Evolutionary conservation across 2,329 filamentous ascomycete genomes (phyloP), one percentile per base, ranked within the genome.

Genomic region (Neopestalotiopsis sp.): DNA sequence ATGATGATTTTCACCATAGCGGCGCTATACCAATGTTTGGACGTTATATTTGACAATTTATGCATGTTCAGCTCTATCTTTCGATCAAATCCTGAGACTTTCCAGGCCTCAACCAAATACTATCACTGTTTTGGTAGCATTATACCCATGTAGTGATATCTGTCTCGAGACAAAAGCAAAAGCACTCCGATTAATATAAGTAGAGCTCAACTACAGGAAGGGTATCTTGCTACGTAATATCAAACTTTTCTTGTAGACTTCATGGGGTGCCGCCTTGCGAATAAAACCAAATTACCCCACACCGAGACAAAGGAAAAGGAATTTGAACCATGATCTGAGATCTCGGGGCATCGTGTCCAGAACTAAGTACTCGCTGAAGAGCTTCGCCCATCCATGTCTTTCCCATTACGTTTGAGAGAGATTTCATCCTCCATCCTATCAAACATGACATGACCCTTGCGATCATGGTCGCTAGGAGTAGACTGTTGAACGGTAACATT

Each of bases 341-440:
- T 61, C 24, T 20, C n/a, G 10, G 17, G 17, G n/a, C 14, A 40
- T 34, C 3, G 5, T 13, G n/a, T 17, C 32, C 12, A 40, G 40
- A 53, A 67, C 56, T 67, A 61, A 24, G 13, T 45, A 34, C 65
- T 67, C 6, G 53, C 56, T n/a, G 56, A 67, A 12, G 65, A 67
- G 65, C 65, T 67, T 28, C 56, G 53, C 49, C 65, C 65, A 20
- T 67, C 65, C 9, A 67, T 17, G 6, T 67, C 65, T 53, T 67
- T 67, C 14, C 40, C 40, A 12, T 32, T 61, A 13, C 32, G n/a
- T n/a, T 17, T 32, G 7, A 56, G 56, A 49, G 58, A 57, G 14
- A 66, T 66, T 1, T 56, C 82, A 49, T 85, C 83, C 49, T 85
- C 83, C 61, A 78, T 80, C 7, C 84, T 86, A 59, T 88, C 86